Evolutionary conservation across 2,329 filamentous ascomycete species (phyloP).

Genomic region (Aspergillus udagawae): DNA sequence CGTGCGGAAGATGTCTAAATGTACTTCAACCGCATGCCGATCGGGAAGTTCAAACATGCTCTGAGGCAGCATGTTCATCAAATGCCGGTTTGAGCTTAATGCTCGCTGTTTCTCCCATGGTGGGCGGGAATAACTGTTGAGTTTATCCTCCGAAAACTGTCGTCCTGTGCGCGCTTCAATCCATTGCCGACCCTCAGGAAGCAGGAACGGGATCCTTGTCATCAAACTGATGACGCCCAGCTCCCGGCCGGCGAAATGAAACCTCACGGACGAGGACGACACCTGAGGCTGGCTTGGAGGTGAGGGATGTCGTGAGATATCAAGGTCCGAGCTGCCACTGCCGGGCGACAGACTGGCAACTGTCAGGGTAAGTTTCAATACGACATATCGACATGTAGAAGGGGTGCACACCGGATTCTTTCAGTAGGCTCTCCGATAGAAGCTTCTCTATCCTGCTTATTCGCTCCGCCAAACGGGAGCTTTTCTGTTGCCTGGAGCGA

Average conservation of each 20-base stretch:
- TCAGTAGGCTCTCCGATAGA: slow-evolving; percentile 28
- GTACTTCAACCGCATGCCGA: slow-evolving; percentile 25
- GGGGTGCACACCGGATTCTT: slow-evolving; percentile 18
- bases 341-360: slow-evolving; percentile 16
- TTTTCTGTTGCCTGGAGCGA: slow-evolving; percentile 16
- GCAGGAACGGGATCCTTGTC: slow-evolving; percentile 50
- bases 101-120: slow-evolving; percentile 36
- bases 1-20: slow-evolving; percentile 27
- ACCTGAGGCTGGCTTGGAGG: slow-evolving; percentile 12
- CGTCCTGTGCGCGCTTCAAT: slow-evolving; percentile 46
- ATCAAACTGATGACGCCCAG: slow-evolving; percentile 46
- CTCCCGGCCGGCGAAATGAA: slow-evolving; percentile 48
- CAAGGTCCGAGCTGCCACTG: slow-evolving; percentile 2
- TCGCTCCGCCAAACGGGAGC: slow-evolving; percentile 33
- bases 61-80: slow-evolving; percentile 18
- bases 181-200: slow-evolving; percentile 47
- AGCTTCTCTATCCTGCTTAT: slow-evolving; percentile 41
- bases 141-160: slow-evolving; percentile 26
- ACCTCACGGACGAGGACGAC: slow-evolving; percentile 31
- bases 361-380: slow-evolving; percentile 5
- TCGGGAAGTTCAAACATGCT: slow-evolving; percentile 36
- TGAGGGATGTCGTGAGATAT: background rate
- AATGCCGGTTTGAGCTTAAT: slow-evolving; percentile 15
- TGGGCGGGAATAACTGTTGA: slow-evolving; percentile 19
- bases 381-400: background rate